Evolutionary conservation across 2,329 filamentous ascomycete species (phyloP).

Genomic region (Botryotinia globosa): DNA sequence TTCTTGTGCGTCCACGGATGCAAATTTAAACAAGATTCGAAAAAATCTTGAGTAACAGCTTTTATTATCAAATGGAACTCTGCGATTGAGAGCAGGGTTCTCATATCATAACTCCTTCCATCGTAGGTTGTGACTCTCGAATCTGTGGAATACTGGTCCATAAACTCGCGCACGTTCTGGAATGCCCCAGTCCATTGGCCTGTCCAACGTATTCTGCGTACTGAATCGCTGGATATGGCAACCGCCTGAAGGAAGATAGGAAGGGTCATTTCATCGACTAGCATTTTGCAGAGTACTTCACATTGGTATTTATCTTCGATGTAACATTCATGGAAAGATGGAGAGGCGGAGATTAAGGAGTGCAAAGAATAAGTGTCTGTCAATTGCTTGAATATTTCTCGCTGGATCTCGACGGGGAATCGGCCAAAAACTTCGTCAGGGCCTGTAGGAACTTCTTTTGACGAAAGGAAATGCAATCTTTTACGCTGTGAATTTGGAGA

Average conservation of each 20-base stretch:
- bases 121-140: background rate
- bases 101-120: background rate
- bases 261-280: slow-evolving; percentile 2
- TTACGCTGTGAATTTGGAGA: background rate
- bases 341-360: background rate
- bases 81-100: background rate
- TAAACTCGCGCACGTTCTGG: background rate
- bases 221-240: background rate
- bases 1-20: background rate
- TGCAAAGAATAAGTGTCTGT: background rate
- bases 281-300: background rate
- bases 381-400: background rate
- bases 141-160: background rate
- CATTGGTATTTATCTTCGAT: background rate
- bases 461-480: background rate
- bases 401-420: background rate
- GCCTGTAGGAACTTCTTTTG: background rate
- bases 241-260: slow-evolving; percentile 5
- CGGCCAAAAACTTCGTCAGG: background rate
- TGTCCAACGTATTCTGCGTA: background rate
- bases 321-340: background rate
- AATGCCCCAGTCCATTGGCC: background rate
- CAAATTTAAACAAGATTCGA: background rate
- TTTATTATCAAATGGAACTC: slow-evolving; percentile 2
- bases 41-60: background rate